Percentiles rank a stretch among this genome's conserved stretches.
phyloP scores from a whole-genome alignment of 768 basidiomycete genomes.

The Neoboletus subvelutipes region DNA sequence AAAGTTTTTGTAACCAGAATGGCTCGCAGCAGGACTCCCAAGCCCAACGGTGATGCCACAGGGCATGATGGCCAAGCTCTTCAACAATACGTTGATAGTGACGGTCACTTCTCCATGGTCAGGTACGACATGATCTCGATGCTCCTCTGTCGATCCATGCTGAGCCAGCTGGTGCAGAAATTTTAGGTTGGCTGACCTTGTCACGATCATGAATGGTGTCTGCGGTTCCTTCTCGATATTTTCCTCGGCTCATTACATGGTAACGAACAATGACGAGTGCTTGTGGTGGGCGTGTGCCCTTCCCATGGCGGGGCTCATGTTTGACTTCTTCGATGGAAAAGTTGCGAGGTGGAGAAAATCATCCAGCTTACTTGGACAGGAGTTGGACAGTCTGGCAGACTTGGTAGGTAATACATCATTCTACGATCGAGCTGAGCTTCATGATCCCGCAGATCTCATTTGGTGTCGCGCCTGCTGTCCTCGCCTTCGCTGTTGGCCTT shows the following conservation, averaged over 20 bases:
- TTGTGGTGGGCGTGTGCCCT: slow-evolving; percentile 85
- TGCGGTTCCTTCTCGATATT: slow-evolving; percentile 97
- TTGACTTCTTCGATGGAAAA: slow-evolving; percentile 97
- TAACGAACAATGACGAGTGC: slow-evolving; percentile 74
- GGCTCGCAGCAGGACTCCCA: slow-evolving; percentile 31
- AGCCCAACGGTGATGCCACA: slow-evolving; percentile 18
- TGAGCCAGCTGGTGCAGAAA: slow-evolving; percentile 55
- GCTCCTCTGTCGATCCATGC: slow-evolving; percentile 15
- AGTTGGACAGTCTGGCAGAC: slow-evolving; percentile 95
- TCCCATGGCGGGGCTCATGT: slow-evolving; percentile 92
- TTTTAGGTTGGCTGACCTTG: slow-evolving; percentile 95
- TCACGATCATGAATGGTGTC: slow-evolving; percentile 98
- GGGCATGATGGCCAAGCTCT: slow-evolving; percentile 41
- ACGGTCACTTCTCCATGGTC: slow-evolving; percentile 97
- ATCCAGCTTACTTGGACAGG: slow-evolving; percentile 93
- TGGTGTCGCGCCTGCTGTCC: slow-evolving; percentile 93
- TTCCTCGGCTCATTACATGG: slow-evolving; percentile 85
- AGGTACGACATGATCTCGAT: slow-evolving; percentile 51
- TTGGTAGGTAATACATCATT: slow-evolving; percentile 48
- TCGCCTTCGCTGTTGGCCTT: slow-evolving; percentile 89
- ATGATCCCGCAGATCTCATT: slow-evolving; percentile 77
- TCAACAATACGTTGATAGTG: slow-evolving; percentile 82
- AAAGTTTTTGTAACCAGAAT: slow-evolving; percentile 15
- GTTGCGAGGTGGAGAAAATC: slow-evolving; percentile 97
- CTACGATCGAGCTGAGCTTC: slow-evolving; percentile 4